These are phyloP conservation scores for Speleostelium caveatum DNA, from an alignment of 78 protist genomes.

Conservation along the genomic window DNA sequence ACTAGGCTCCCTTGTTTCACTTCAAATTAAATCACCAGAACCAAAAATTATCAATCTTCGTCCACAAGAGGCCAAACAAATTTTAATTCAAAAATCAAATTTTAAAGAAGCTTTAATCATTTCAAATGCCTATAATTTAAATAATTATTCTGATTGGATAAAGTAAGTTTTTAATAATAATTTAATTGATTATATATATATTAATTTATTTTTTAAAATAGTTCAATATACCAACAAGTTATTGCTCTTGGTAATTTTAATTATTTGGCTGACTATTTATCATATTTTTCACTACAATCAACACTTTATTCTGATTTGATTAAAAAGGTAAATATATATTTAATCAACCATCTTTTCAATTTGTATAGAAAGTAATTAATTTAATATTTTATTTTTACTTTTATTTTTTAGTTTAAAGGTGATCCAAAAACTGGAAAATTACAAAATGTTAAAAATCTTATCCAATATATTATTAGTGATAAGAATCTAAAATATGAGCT, in stretches of 20 bases:
- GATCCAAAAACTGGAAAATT: slow-evolving; percentile 17
- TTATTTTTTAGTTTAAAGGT: slow-evolving; percentile 6
- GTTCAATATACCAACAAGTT: slow-evolving; percentile 55
- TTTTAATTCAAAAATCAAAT: not conserved
- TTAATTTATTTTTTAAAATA: not conserved
- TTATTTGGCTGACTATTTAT: slow-evolving; percentile 33
- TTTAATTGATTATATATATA: not conserved
- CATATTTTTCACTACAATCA: slow-evolving; percentile 29
- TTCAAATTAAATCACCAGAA: slow-evolving; percentile 58
- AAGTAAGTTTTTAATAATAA: not conserved
- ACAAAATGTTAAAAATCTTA: slow-evolving; percentile 52
- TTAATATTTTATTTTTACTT: not conserved
- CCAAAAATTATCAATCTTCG: slow-evolving; percentile 37
- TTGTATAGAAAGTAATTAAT: slow-evolving; percentile 22
- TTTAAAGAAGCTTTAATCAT: slow-evolving; percentile 66
- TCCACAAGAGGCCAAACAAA: slow-evolving; percentile 11
- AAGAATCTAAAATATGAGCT: slow-evolving; percentile 23
- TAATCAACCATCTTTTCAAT: too few species aligned
- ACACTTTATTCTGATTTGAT: slow-evolving; percentile 29
- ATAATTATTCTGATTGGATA: slow-evolving; percentile 74
- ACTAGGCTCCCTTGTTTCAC: slow-evolving; percentile 47
- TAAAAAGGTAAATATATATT: too few species aligned
- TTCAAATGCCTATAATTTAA: slow-evolving; percentile 75
- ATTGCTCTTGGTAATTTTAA: slow-evolving; percentile 40
- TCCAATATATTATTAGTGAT: slow-evolving; percentile 33